Conservation (phyloP, 164 flowering plant genomes). For the Houttuynia cordata region DNA sequence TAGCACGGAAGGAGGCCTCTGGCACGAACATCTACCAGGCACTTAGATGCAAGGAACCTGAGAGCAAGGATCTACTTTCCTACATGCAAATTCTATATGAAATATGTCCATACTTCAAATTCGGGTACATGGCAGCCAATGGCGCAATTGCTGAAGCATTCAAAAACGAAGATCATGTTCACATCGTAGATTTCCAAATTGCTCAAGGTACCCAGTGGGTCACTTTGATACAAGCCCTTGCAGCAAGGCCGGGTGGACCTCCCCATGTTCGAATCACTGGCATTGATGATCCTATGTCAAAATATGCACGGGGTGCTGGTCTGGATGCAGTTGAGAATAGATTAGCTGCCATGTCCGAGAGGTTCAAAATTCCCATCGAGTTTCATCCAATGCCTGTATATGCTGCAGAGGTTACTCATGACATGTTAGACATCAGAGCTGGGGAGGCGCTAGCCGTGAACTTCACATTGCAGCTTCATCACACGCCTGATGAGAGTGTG, state of each 20-base stretch:
- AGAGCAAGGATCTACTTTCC: constrained; percentile 49
- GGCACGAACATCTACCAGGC: constrained; percentile 28
- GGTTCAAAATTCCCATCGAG: constrained; percentile 48
- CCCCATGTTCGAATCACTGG: constrained; percentile 72
- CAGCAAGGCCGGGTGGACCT: constrained; percentile 72
- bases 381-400: constrained; percentile 53
- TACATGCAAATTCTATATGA: constrained; percentile 70
- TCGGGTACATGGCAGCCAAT: constrained; percentile 86
- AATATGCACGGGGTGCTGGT: constrained; percentile 60
- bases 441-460: constrained; percentile 78
- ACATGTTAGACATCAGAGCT: constrained; percentile 51
- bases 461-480: constrained; percentile 68
- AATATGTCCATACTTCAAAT: constrained; percentile 73
- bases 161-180: constrained; percentile 49
- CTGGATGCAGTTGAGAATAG: constrained; percentile 41
- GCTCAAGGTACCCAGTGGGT: constrained; percentile 76
- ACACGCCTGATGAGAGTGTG: constrained; percentile 73
- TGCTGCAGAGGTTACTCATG: constrained; percentile 33
- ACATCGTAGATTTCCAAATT: constrained; percentile 72
- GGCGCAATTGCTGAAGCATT: constrained; percentile 83
- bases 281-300: constrained; percentile 57
- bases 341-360: constrained; percentile 39
- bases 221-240: constrained; percentile 65
- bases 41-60: constrained; percentile 45
- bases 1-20: constrained; percentile 26